Percentiles rank a stretch among this genome's conserved stretches.
Evolutionary conservation across 805 yeast genomes (phyloP).

Genomic region (Wickerhamomyces chaumierensis): DNA sequence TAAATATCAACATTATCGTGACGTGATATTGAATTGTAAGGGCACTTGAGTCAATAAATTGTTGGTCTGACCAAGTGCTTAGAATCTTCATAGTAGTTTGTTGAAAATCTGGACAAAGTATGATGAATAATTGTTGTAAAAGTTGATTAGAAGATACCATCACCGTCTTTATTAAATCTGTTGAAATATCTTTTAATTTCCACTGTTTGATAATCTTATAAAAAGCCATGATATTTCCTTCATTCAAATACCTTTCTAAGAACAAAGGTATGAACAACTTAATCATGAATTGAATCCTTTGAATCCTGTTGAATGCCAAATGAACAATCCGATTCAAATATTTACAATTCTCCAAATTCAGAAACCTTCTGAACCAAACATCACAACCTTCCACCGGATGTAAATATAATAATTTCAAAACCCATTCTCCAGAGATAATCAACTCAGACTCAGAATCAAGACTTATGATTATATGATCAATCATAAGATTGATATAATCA

Average conservation of each 20-base stretch:
- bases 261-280: conserved; percentile 13
- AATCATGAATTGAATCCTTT: not conserved
- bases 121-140: conserved; percentile 7
- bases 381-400: conserved; percentile 16
- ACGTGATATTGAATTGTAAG: conserved; percentile 23
- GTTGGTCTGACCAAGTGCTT: conserved; percentile 30
- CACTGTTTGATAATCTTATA: conserved; percentile 7
- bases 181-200: conserved; percentile 4
- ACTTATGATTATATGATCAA: conserved; percentile 7
- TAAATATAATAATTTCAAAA: conserved; percentile 12
- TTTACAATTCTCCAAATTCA: conserved; percentile 10
- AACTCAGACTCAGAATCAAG: not conserved
- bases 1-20: conserved; percentile 5
- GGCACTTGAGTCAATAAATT: conserved; percentile 36
- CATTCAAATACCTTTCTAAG: conserved; percentile 1
- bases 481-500: conserved; percentile 7
- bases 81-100: conserved; percentile 7
- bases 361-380: conserved; percentile 7
- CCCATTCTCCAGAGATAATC: conserved; percentile 4
- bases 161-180: conserved; percentile 1
- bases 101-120: conserved; percentile 2
- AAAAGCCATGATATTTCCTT: conserved; percentile 4
- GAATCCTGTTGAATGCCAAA: not conserved
- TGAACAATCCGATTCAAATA: not conserved
- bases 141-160: conserved; percentile 4